A percentile compares a stretch with the other conserved stretches of the same genome.
These are phyloP conservation scores for Aleurites moluccanus DNA, from an alignment of 441 rosid species.

Conservation along the genomic window DNA sequence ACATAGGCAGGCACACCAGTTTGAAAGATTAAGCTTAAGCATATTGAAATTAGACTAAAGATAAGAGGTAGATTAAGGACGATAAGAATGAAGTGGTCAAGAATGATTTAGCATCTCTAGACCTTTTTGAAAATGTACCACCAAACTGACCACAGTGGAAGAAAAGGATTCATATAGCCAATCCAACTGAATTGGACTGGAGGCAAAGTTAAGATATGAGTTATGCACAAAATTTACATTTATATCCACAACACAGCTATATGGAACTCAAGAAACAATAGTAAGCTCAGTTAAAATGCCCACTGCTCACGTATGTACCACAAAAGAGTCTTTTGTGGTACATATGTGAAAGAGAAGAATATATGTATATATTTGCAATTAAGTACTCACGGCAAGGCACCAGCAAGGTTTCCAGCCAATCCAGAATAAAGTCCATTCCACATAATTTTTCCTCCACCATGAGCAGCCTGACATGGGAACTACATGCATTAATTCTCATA, in stretches of 20 bases:
- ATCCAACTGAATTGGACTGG: background rate
- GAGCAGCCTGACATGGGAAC: slow-evolving; percentile 13
- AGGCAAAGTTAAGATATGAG: background rate
- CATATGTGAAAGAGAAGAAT: background rate
- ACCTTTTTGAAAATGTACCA: background rate
- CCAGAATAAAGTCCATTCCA: slow-evolving; percentile 48
- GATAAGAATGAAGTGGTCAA: background rate
- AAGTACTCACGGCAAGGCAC: slow-evolving; percentile 43
- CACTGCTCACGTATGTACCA: background rate
- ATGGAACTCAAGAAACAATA: background rate
- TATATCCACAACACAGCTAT: background rate
- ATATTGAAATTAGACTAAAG: background rate
- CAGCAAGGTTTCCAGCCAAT: slow-evolving; percentile 48
- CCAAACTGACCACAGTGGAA: background rate
- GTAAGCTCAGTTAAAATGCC: background rate
- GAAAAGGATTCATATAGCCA: background rate
- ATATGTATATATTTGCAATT: background rate
- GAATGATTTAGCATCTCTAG: background rate
- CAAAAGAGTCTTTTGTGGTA: background rate
- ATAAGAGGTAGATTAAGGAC: background rate
- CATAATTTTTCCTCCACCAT: slow-evolving; percentile 36
- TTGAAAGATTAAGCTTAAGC: background rate
- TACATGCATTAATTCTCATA: background rate
- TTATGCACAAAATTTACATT: background rate
- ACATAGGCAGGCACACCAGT: background rate